Conservation (phyloP, 441 rosid genomes). For the Pelargonium australe region DNA sequence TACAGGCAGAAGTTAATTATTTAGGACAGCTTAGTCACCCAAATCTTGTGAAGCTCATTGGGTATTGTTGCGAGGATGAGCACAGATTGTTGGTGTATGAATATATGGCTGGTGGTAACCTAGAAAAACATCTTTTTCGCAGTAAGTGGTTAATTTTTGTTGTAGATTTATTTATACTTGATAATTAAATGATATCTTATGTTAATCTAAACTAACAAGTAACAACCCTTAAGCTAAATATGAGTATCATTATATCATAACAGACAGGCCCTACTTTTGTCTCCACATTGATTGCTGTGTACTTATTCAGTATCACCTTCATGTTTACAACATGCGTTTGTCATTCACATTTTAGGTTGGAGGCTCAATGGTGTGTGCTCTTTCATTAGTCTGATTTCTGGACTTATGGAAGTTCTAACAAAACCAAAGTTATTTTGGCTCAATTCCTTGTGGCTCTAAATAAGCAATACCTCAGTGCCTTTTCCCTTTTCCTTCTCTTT, state of each 20-base stretch:
- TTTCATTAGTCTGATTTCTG: not conserved
- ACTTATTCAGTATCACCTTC: not conserved
- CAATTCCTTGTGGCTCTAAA: not conserved
- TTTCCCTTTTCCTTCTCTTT: not conserved
- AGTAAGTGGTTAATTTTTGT: conserved; percentile 40
- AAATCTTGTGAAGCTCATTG: conserved; percentile 96
- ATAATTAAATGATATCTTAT: not conserved
- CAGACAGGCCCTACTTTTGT: not conserved
- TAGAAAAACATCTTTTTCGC: conserved; percentile 91
- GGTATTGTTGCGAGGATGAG: conserved; percentile 96
- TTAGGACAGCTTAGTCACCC: conserved; percentile 89
- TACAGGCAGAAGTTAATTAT: conserved; percentile 93
- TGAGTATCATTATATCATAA: not conserved
- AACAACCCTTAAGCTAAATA: not conserved
- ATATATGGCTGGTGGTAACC: conserved; percentile 90
- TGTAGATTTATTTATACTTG: not conserved
- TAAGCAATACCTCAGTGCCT: not conserved
- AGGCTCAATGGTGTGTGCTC: not conserved
- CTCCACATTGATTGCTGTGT: not conserved
- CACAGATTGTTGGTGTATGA: conserved; percentile 91
- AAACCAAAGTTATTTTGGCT: not conserved
- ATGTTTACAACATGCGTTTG: not conserved
- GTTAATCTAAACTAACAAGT: not conserved
- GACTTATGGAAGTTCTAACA: not conserved
- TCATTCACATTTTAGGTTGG: not conserved